Conservation (phyloP, 129 eudicot genomes). For the Flaveria bidentis region DNA sequence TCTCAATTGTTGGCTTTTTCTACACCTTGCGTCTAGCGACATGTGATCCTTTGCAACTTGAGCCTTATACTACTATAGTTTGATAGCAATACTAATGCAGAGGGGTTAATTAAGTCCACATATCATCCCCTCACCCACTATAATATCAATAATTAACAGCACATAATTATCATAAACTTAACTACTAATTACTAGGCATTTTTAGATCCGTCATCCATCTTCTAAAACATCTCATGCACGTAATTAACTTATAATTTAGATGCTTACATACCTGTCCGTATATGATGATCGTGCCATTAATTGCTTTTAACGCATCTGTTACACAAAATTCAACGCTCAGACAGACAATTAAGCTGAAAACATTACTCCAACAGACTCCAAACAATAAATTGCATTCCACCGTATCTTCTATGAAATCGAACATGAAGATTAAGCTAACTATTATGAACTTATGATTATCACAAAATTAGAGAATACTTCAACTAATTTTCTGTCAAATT, state of each 20-base stretch:
- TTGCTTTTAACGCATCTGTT: conserved; percentile 62
- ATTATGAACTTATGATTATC: conserved; percentile 15
- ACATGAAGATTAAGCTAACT: conserved; percentile 19
- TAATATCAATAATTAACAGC: conserved; percentile 18
- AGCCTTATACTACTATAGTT: too few species aligned
- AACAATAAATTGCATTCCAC: background rate
- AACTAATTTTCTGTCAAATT: background rate
- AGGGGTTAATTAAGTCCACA: background rate
- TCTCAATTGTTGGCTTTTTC: too few species aligned
- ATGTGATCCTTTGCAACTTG: too few species aligned
- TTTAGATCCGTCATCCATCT: background rate
- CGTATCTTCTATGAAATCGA: background rate
- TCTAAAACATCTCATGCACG: background rate
- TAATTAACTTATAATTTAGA: conserved; percentile 8
- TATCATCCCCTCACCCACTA: background rate
- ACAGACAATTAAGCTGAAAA: background rate
- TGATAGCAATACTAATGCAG: too few species aligned
- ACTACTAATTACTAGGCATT: background rate
- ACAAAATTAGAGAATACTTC: background rate
- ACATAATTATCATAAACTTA: background rate
- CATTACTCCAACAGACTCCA: conserved; percentile 11
- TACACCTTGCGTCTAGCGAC: too few species aligned
- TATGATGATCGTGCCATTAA: conserved; percentile 79
- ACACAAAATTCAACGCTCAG: conserved; percentile 19
- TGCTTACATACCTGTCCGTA: conserved; percentile 76